Conservation (phyloP, 2,329 filamentous ascomycete genomes). For the Leptographium lundbergii region DNA sequence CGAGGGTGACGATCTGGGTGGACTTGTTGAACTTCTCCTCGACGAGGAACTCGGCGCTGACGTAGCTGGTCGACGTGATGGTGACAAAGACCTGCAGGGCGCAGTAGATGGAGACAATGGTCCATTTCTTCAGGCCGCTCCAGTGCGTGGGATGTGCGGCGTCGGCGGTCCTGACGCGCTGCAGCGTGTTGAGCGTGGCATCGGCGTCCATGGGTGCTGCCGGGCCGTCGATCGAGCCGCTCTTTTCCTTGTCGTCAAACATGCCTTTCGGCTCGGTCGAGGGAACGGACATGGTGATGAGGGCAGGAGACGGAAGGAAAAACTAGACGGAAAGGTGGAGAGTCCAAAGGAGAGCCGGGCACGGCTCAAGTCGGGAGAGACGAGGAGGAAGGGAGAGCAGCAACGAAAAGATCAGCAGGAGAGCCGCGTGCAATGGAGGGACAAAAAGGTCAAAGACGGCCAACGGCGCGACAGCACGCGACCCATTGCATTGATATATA, state of each 20-base stretch:
- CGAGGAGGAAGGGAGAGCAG: neutral
- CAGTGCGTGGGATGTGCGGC: slow-evolving; percentile 4
- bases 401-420: neutral
- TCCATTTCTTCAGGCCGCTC: slow-evolving; percentile 3
- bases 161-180: slow-evolving; percentile 2
- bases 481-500: neutral
- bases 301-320: neutral
- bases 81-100: slow-evolving; percentile 5
- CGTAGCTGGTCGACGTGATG: slow-evolving; percentile 5
- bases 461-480: neutral
- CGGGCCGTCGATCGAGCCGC: neutral
- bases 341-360: too few relatives aligned
- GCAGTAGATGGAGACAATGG: slow-evolving; percentile 4
- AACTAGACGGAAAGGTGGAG: neutral
- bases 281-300: neutral
- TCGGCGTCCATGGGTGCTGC: neutral
- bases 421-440: neutral
- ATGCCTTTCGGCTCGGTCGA: neutral
- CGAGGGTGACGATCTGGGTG: slow-evolving; percentile 3
- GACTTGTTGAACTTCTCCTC: slow-evolving; percentile 3
- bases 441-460: neutral
- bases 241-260: neutral
- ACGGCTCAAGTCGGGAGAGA: neutral
- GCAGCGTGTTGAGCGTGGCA: neutral
- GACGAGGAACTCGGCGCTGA: slow-evolving; percentile 7